phyloP scores from a whole-genome alignment of 2,329 filamentous ascomycete species.

The Trichoderma cornu-damae region DNA sequence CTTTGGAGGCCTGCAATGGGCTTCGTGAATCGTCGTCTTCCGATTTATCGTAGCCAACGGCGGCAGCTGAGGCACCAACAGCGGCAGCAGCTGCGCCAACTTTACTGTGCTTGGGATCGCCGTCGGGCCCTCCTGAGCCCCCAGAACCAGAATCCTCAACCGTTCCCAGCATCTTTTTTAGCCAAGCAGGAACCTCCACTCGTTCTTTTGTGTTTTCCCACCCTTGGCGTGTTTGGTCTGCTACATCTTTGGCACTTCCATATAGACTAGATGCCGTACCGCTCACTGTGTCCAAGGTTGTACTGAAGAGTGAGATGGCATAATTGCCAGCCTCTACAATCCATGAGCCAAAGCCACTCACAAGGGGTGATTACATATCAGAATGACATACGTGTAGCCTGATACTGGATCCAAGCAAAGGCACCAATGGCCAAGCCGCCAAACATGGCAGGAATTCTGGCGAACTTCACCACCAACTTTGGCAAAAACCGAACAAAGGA shows the following conservation, averaged over 20 bases:
- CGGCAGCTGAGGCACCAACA: conserved; percentile 66
- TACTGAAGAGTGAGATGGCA: conserved; percentile 61
- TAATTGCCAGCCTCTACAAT: conserved; percentile 45
- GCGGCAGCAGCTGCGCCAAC: conserved; percentile 58
- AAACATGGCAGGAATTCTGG: conserved; percentile 82
- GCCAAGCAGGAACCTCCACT: conserved; percentile 67
- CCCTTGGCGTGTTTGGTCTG: conserved; percentile 71
- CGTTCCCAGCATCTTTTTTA: conserved; percentile 64
- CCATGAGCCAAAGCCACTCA: conserved; percentile 25
- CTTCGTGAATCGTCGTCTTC: conserved; percentile 59
- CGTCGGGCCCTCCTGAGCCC: conserved; percentile 45
- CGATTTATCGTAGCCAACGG: conserved; percentile 71
- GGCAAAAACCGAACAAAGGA: conserved; percentile 67
- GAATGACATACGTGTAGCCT: conserved; percentile 69
- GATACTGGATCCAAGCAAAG: conserved; percentile 90
- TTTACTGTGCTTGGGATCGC: conserved; percentile 56
- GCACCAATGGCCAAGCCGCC: conserved; percentile 83
- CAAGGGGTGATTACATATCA: background rate
- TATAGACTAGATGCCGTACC: conserved; percentile 65
- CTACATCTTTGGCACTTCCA: conserved; percentile 66
- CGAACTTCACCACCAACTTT: conserved; percentile 84
- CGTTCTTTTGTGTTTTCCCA: conserved; percentile 81
- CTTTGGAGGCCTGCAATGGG: conserved; percentile 64
- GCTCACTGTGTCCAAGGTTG: conserved; percentile 66
- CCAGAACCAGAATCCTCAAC: conserved; percentile 56